Base-by-base conservation (phyloP, 805 yeast species). In the Zygoascus biomembranicola region DNA sequence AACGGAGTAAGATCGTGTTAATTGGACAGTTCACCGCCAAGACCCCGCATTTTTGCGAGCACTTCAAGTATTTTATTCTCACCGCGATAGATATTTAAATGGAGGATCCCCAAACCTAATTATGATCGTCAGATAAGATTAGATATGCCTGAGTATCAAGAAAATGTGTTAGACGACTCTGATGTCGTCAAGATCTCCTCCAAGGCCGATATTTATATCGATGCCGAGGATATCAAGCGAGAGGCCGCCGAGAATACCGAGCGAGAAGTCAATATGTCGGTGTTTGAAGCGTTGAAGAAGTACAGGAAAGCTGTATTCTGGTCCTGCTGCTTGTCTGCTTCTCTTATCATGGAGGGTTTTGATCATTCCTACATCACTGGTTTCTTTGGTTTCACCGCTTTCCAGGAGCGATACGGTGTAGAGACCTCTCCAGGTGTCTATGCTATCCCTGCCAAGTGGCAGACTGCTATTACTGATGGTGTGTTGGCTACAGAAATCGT, bases 331-430 rank as follows among this genome's bases (percentile, higher is more conserved):
- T 61, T 77, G 42, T 73, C 78, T 2, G 58, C 72, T 2, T 72
- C 77, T 32, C 63, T 77, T 55, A 59, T 77, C 49, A 76, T 76
- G 79, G 80, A 75, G 57, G 80, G 80, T 23, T 77, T 73, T 63
- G 80, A 77, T 58, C 62, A 68, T 18, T 66, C 65, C 47, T 64
- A 76, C 43, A 63, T 77, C 49, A 59, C 63, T 35, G 65, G 73
- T 3, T 72, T 77, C 61, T 77, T 68, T 62, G 77, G 73, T 6
- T 58, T 54, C 43, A 57, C 61, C n/a, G 32, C 56, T n/a, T 60
- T 60, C 43, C 45, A 20, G 8, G 19, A 51, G 32, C 47, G 47
- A 35, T 59, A 41, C 37, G 63, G 63, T 75, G 32, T 41, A 6
- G 52, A 42, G 5, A 23, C 18, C 6, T 16, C 32, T 13, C 32